phyloP scores from a whole-genome alignment of 139 green algal genomes.

The Chlamydomonas incerta region DNA sequence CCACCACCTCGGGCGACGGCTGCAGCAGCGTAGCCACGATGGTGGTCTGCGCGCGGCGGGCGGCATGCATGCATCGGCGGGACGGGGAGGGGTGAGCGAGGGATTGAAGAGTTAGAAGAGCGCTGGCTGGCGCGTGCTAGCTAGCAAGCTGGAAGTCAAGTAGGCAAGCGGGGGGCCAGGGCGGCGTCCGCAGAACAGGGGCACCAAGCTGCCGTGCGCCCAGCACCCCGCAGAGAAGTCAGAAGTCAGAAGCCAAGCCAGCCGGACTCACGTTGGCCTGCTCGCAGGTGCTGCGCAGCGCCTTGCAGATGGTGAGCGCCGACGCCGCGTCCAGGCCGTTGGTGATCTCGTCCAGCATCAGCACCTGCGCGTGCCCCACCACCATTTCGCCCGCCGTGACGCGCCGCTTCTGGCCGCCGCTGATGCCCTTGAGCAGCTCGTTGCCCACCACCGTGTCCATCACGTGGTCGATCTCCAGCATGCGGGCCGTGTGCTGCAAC shows the following conservation, averaged over 20 bases:
- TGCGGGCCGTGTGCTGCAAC: background rate
- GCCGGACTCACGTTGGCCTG: slow-evolving; percentile 18
- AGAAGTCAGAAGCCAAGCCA: background rate
- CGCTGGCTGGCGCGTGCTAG: too few relatives aligned
- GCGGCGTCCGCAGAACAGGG: too few relatives aligned
- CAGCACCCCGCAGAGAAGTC: too few relatives aligned
- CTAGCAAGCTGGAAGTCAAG: too few relatives aligned
- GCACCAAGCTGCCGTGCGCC: too few relatives aligned
- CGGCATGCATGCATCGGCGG: background rate
- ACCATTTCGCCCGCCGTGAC: slow-evolving; percentile 68
- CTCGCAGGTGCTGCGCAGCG: slow-evolving; percentile 51
- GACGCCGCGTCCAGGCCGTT: slow-evolving; percentile 74
- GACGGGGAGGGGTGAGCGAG: background rate
- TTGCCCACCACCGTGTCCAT: slow-evolving; percentile 81
- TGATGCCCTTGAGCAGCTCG: slow-evolving; percentile 77
- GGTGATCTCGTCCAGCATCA: slow-evolving; percentile 77
- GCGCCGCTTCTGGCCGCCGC: slow-evolving; percentile 77
- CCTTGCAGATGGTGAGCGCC: slow-evolving; percentile 69
- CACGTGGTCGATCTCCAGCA: slow-evolving; percentile 55
- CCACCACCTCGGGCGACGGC: slow-evolving; percentile 81
- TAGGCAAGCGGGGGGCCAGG: too few relatives aligned
- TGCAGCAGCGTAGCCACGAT: slow-evolving; percentile 84
- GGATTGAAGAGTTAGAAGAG: too few relatives aligned
- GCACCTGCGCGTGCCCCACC: slow-evolving; percentile 56
- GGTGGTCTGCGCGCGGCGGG: slow-evolving; percentile 49